phyloP scores from a whole-genome alignment of 345 rosid species.

The Bruguiera parviflora region DNA sequence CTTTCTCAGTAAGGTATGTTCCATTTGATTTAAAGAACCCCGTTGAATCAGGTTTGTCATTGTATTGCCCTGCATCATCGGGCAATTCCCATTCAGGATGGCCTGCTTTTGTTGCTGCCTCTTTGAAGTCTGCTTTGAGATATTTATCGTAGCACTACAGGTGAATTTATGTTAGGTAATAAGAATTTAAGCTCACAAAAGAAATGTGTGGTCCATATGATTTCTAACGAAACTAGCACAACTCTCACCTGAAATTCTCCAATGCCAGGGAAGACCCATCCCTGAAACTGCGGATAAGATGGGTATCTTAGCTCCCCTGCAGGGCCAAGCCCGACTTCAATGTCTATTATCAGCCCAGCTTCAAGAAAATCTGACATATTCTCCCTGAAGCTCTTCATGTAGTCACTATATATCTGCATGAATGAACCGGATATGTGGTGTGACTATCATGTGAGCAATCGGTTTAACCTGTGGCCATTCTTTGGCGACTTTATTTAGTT shows the following conservation, averaged over 20 bases:
- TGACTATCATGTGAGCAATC: no score
- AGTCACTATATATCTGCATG: conserved; percentile 66
- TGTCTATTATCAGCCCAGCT: conserved; percentile 58
- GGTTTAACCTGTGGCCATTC: no score
- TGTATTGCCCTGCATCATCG: conserved; percentile 65
- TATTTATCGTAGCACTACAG: conserved; percentile 74
- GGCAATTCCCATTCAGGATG: conserved; percentile 84
- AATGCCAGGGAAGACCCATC: conserved; percentile 79
- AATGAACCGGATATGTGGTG: background rate
- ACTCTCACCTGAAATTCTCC: conserved; percentile 74
- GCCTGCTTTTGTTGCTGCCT: conserved; percentile 53
- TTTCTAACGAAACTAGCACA: background rate
- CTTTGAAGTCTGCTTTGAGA: conserved; percentile 56
- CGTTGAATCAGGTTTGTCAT: conserved; percentile 54
- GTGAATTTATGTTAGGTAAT: conserved; percentile 7
- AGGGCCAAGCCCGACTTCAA: conserved; percentile 86
- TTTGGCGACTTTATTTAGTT: no score
- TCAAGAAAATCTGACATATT: conserved; percentile 60
- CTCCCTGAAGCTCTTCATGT: conserved; percentile 75
- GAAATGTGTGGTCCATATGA: background rate
- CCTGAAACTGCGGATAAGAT: conserved; percentile 67
- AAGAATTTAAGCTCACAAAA: background rate
- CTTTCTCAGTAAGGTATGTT: conserved; percentile 54
- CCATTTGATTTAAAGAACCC: conserved; percentile 58
- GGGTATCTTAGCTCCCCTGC: conserved; percentile 93